Base-by-base conservation (phyloP, 148 eudicot genomes). In the Polygonum maritimum region DNA sequence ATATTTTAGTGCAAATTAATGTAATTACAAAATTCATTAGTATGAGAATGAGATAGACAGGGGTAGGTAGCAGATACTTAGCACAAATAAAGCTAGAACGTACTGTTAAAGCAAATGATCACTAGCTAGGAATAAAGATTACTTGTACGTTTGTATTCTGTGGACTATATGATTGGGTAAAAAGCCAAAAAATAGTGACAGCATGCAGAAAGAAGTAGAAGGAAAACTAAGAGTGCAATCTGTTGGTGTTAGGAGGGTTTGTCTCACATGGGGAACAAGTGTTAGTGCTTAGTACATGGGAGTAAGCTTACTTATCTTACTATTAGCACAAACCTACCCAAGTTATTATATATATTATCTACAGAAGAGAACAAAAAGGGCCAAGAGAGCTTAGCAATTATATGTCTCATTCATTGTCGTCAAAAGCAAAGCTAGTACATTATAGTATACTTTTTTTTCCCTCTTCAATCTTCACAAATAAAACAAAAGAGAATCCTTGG, bases 231-330 rank as follows among this genome's bases (percentile, higher is more conserved):
- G 9, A 54, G 55, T 19, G 47, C 75, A 74, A 71, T 16, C 5
- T 3, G 5, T 2, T 49, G n/a, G 4, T 52, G 31, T 33, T 75
- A 35, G 9, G 4, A 74, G 58, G 31, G 55, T 75, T 60, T 8
- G 16, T 7, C 77, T 84, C 87, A 84, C 84, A 83, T 84, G 84
- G 76, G 79, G 67, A 57, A 60, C 69, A 48, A 75, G 81, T 75
- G 84, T 79, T 82, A 84, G 87, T 84, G 87, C 84, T 82, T 40
- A 84, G 83, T 82, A 82, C 87, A 84, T 84, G 87, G 77, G 4
- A 2, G 19, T 26, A 35, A 74, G 26, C 74, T 39, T 71, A 71
- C 33, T 71, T 18, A 8, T 16, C 7, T 26, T 26, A 26, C 22
- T 31, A 49, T 21, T 31, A 74, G 5, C 31, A 33, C 41, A 74